Evolutionary conservation across 2,329 filamentous ascomycete species (phyloP), one percentile per base, ranked within the genome.

Genomic region (Akanthomyces lecanii): DNA sequence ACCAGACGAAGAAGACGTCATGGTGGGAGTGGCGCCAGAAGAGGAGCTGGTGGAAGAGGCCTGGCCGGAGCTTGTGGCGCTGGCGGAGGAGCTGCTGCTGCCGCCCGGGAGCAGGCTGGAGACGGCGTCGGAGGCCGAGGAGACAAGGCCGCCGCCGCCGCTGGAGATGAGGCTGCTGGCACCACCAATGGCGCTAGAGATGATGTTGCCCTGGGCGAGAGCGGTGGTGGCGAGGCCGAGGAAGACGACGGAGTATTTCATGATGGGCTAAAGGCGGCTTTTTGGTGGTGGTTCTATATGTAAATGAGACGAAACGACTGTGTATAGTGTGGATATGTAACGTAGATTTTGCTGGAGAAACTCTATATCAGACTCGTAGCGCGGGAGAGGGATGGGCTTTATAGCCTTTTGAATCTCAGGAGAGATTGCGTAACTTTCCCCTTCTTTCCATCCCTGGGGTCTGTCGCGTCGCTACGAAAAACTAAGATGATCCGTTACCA

Each of bases 211-310:
- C 53, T 62, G 59, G 18, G 63, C 63, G 63, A 53, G 6, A 50
- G 36, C 42, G 33, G 59, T 55, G 59, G 59, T 47, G 18, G 63
- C 59, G 33, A 64, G 54, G 59, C 52, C 63, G 30, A 64, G 45
- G 21, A 62, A 16, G 56, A 58, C 51, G 28, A 59, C 23, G 21
- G 58, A 58, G 59, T 42, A 51, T 48, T 62, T 64, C 63, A 64
- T 64, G 28, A 40, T 64, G 63, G 21, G 10, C 28, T 45, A 21
- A 33, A 21, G 48, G 18, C 16, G 7, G 33, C 21, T 21, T 47
- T 25, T 52, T 12, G 14, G 4, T 59, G 30, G 47, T 58, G 16
- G 47, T 8, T 51, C 18, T 55, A 6, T 25, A n/a, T 36, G 23
- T 2, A 23, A 44, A 59, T 8, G 28, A 40, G 21, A n/a, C 21